A percentile compares a stretch with the other conserved stretches of the same genome.
Evolutionary conservation across 2,329 filamentous ascomycete genomes (phyloP).

Genomic region (Tolypocladium pustulatum): DNA sequence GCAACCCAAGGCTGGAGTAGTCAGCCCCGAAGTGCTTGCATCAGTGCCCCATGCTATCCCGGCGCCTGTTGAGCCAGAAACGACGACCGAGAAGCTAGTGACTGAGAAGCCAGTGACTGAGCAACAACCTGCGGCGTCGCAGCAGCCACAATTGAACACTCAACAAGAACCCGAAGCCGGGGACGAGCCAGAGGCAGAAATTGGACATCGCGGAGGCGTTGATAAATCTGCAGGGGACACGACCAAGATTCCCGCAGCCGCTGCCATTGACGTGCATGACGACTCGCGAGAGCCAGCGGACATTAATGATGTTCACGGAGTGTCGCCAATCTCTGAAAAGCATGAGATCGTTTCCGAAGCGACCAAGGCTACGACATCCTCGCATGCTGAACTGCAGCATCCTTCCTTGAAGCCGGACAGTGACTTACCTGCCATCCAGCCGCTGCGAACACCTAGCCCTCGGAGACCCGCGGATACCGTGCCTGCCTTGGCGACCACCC

Average conservation of each 20-base stretch:
- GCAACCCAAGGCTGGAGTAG: background rate
- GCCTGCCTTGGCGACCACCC: conserved; percentile 25
- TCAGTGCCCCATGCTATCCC: background rate
- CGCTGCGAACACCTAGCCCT: conserved; percentile 23
- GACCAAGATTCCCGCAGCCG: background rate
- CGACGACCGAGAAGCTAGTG: background rate
- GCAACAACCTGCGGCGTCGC: background rate
- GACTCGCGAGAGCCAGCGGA: background rate
- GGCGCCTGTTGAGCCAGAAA: conserved; percentile 4
- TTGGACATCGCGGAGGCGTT: background rate
- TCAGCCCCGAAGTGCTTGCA: background rate
- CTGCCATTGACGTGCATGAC: background rate
- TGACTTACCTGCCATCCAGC: conserved; percentile 16
- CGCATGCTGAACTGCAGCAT: background rate
- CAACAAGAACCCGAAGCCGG: background rate
- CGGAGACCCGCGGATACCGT: conserved; percentile 9
- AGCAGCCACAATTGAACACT: background rate
- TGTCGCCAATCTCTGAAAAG: background rate
- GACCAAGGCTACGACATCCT: background rate
- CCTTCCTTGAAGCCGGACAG: conserved; percentile 4
- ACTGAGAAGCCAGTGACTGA: background rate
- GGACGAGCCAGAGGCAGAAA: background rate
- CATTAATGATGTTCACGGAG: background rate
- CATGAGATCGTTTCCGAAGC: background rate
- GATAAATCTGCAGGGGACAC: background rate